Evolutionary conservation across 2,329 filamentous ascomycete species (phyloP).

Genomic region (Penicillium freii): DNA sequence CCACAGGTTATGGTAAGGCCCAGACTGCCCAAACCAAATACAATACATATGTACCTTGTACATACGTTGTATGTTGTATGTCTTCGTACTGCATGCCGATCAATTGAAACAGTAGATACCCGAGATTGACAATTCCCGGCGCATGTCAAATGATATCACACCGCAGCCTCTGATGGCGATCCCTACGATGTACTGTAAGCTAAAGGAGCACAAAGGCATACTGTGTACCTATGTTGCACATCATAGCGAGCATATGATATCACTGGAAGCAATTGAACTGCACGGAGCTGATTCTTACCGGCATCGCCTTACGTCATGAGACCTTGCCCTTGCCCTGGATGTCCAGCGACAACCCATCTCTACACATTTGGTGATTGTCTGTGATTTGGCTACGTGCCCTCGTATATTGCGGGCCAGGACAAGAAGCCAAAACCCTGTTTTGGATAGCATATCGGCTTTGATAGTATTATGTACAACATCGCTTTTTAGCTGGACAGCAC

Average conservation of each 20-base stretch:
- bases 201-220: background rate
- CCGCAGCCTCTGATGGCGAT: background rate
- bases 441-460: background rate
- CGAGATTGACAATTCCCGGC: background rate
- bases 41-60: too few species aligned
- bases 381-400: too few species aligned
- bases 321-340: background rate
- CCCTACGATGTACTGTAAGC: background rate
- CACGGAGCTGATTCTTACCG: background rate
- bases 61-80: too few species aligned
- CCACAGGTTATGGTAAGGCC: background rate
- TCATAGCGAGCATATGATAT: constrained; percentile 3
- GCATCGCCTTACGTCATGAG: background rate
- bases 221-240: background rate
- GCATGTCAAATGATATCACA: constrained; percentile 14
- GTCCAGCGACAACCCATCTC: background rate
- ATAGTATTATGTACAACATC: background rate
- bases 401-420: background rate
- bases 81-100: background rate
- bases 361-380: background rate
- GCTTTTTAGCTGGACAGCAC: background rate
- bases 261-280: background rate
- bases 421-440: background rate
- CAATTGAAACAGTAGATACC: background rate
- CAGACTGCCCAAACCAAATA: background rate